A percentile compares a stretch with the other conserved stretches of the same genome.
Evolutionary conservation across 2,329 filamentous ascomycete species (phyloP).

Genomic region (Microdochium nivale): DNA sequence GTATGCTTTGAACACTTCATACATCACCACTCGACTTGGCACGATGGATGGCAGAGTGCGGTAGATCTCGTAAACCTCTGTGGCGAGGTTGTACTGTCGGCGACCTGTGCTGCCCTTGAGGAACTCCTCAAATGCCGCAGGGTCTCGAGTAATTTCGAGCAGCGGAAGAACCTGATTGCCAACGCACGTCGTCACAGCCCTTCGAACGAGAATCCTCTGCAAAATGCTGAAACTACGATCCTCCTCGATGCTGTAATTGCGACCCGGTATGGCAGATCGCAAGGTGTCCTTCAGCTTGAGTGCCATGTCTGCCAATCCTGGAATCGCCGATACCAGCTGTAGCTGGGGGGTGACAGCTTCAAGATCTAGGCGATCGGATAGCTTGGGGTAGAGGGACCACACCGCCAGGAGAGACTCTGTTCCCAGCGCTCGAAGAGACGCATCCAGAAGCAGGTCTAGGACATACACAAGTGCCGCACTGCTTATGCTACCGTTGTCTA

Average conservation of each 20-base stretch:
- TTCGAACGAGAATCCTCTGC: conserved; percentile 18
- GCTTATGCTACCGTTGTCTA: conserved; percentile 15
- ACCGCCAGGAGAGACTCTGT: conserved; percentile 9
- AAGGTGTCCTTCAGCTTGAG: conserved; percentile 10
- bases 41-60: conserved; percentile 28
- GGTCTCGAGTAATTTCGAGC: conserved; percentile 29
- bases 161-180: conserved; percentile 23
- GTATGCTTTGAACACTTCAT: conserved; percentile 30
- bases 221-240: conserved; percentile 8
- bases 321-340: conserved; percentile 11
- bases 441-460: conserved; percentile 32
- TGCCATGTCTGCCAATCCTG: conserved; percentile 15
- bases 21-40: conserved; percentile 29
- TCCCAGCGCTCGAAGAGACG: conserved; percentile 15
- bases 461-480: conserved; percentile 24
- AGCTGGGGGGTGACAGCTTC: conserved; percentile 15
- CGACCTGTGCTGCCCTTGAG: conserved; percentile 22
- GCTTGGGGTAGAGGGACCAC: conserved; percentile 16
- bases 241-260: neutral
- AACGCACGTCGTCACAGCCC: conserved; percentile 15
- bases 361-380: conserved; percentile 15
- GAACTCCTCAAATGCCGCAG: conserved; percentile 33
- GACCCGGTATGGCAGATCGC: conserved; percentile 1
- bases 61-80: conserved; percentile 36
- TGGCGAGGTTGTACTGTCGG: conserved; percentile 21